Evolutionary conservation across 2,329 filamentous ascomycete genomes (phyloP), one percentile per base, ranked within the genome.

Genomic region (Aurifilum marmelostoma): DNA sequence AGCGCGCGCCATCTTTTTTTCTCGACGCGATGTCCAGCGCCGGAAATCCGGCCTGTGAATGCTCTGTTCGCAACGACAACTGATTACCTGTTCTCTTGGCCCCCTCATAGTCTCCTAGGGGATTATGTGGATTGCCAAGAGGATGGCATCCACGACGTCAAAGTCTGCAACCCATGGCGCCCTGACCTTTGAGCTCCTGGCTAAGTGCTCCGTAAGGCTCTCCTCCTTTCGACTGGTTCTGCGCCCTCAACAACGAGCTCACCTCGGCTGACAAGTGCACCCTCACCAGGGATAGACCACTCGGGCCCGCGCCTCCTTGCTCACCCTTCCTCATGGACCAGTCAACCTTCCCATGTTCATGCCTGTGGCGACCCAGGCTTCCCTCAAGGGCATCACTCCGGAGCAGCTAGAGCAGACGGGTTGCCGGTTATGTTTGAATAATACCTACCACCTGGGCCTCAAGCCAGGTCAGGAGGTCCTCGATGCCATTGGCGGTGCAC

Each of bases 291-390:
- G 34, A 67, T 73, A 98, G 95, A 97, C 94, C 63, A 98, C 95
- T 14, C 93, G 95, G 84, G 96, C 96, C 34, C 92, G 96, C 74
- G 96, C 96, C 63, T 96, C 96, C 66, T 89, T 89, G 69, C 85
- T 99, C 66, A 91, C 90, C 62, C 89, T 99, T 34, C 95, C 96
- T 64, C 97, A 99, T 88, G 96, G 96, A 69, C 86, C 91, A 1
- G 94, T 99, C 34, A 88, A 92, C 75, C 87, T 98, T 39, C 96
- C 97, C 9, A 89, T 98, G 69, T 99, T 99, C 80, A 99, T 99
- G 96, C 96, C 96, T 21, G 96, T 99, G 58, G 96, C 96, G 39
- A 99, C 96, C 0, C 96, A 99, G 80, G 96, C 93, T 0, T 97
- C 95, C 0, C 85, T 99, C 52, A 99, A 99, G 78, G 96, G 96